Evolutionary conservation across 495 filamentous ascomycete species (phyloP).

Genomic region (Clavariopsis aquatica): DNA sequence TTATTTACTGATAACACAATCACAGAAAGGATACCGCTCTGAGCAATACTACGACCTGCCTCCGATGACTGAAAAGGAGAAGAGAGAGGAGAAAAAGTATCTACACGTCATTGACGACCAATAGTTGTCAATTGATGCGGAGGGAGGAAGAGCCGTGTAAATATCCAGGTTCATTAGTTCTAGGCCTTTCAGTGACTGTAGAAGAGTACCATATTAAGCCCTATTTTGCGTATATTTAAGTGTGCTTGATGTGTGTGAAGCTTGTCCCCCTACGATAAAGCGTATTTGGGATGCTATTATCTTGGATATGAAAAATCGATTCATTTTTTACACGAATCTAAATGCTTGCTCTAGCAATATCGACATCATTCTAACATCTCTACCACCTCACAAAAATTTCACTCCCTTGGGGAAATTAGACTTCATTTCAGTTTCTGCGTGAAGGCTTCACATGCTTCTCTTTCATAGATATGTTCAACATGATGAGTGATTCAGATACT

Average conservation of each 20-base stretch:
- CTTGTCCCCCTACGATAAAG: no score
- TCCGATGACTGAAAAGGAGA: conserved; percentile 91
- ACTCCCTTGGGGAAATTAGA: no score
- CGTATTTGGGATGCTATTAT: no score
- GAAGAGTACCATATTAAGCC: conserved; percentile 1
- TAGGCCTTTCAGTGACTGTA: background rate
- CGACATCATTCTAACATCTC: no score
- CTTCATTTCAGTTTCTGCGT: no score
- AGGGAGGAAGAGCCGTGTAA: background rate
- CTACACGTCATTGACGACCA: conserved; percentile 90
- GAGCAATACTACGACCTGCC: conserved; percentile 86
- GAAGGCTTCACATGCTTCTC: no score
- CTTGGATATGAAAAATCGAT: no score
- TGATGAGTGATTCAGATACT: no score
- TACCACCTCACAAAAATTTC: no score
- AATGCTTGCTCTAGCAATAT: no score
- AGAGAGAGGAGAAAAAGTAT: conserved; percentile 92
- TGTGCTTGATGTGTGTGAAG: background rate
- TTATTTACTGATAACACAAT: conserved; percentile 3
- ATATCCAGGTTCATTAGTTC: background rate
- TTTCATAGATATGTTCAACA: no score
- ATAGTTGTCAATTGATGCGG: conserved; percentile 46
- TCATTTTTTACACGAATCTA: no score
- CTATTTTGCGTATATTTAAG: background rate
- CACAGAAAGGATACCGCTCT: conserved; percentile 80